Conservation (phyloP, 2,329 filamentous ascomycete species). For the Dactylonectria macrodidyma region DNA sequence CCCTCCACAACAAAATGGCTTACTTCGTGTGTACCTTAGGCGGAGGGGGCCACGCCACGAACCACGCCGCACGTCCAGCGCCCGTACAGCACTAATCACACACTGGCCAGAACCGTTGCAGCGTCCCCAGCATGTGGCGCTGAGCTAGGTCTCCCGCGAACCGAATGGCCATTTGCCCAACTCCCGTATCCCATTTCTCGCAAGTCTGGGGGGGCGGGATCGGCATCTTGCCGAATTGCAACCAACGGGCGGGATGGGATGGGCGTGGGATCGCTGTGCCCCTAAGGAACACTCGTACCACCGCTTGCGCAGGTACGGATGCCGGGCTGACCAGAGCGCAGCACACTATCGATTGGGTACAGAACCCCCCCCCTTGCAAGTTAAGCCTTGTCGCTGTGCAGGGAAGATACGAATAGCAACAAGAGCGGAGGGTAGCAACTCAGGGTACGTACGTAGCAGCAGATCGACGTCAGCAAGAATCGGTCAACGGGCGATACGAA, state of each 20-base stretch:
- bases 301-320: slow-evolving; percentile 46
- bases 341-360: slow-evolving; percentile 34
- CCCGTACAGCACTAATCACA: no score
- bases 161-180: slow-evolving; percentile 14
- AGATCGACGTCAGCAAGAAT: slow-evolving; percentile 33
- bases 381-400: slow-evolving; percentile 19
- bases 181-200: slow-evolving; percentile 17
- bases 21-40: no score
- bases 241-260: slow-evolving; percentile 11
- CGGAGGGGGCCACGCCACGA: not conserved
- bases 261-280: slow-evolving; percentile 23
- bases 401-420: slow-evolving; percentile 33
- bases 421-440: slow-evolving; percentile 16
- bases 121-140: not conserved
- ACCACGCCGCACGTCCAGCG: slow-evolving; percentile 10
- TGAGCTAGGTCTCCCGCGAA: not conserved
- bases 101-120: no score
- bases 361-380: slow-evolving; percentile 12
- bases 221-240: slow-evolving; percentile 21
- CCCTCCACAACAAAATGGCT: not conserved
- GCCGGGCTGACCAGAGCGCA: slow-evolving; percentile 37
- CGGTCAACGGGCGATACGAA: slow-evolving; percentile 28
- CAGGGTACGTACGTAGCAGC: slow-evolving; percentile 8
- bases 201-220: slow-evolving; percentile 19
- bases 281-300: slow-evolving; percentile 38